Conservation (phyloP, 1,284 basidiomycete genomes). For the Phylloporus gajari region DNA sequence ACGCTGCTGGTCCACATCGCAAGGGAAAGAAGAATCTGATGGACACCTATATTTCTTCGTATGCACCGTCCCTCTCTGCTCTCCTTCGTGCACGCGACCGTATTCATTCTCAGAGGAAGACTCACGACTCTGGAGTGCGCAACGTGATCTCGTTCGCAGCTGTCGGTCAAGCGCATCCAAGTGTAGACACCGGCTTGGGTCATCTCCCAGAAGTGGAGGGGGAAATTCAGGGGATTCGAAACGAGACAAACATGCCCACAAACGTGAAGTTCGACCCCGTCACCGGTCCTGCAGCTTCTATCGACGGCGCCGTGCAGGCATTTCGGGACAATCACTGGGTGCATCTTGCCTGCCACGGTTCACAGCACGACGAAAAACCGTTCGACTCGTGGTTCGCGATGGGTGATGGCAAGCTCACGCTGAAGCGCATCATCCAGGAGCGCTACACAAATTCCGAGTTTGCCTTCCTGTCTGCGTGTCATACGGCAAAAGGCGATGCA, state of each 20-base stretch:
- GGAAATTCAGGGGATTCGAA: not conserved
- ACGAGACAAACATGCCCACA: slow-evolving; percentile 6
- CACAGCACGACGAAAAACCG: not conserved
- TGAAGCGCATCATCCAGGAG: slow-evolving; percentile 9
- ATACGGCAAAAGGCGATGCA: too few species aligned
- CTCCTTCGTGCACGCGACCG: slow-evolving; percentile 8
- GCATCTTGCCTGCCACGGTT: slow-evolving; percentile 8
- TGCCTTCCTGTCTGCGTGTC: not conserved
- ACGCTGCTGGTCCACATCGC: not conserved
- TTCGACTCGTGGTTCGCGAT: slow-evolving; percentile 6
- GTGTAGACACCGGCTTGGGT: not conserved
- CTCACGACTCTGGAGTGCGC: too few species aligned
- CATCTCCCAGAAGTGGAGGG: slow-evolving; percentile 5
- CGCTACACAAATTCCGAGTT: slow-evolving; percentile 9
- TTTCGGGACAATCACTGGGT: slow-evolving; percentile 3
- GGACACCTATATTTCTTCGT: slow-evolving; percentile 4
- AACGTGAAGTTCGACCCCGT: not conserved
- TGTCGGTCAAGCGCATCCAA: slow-evolving; percentile 1
- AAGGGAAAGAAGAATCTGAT: not conserved
- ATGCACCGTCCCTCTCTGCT: not conserved
- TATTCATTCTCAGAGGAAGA: not conserved
- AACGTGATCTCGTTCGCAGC: not conserved
- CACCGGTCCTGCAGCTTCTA: not conserved
- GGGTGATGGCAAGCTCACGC: slow-evolving; percentile 7
- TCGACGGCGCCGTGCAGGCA: not conserved